These are phyloP conservation scores for Cordyceps sp. DNA, from an alignment of 2,329 filamentous ascomycete genomes.

Conservation along the genomic window DNA sequence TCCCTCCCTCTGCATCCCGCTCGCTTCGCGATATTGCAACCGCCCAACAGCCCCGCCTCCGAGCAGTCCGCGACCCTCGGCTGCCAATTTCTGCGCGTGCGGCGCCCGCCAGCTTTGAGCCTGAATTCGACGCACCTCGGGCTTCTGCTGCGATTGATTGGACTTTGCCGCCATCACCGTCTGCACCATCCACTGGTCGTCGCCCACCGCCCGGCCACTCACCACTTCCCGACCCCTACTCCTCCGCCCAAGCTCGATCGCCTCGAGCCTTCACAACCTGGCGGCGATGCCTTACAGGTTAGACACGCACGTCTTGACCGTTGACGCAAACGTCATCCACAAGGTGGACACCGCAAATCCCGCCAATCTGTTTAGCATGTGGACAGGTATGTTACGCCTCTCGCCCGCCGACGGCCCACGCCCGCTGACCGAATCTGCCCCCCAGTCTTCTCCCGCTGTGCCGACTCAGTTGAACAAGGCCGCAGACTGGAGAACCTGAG, in stretches of 20 bases:
- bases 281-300: conserved; percentile 65
- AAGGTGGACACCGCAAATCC: conserved; percentile 88
- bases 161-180: too few species aligned
- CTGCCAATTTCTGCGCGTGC: too few species aligned
- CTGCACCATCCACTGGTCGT: too few species aligned
- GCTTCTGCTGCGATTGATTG: too few species aligned
- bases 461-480: conserved; percentile 85
- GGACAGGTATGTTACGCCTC: conserved; percentile 59
- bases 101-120: too few species aligned
- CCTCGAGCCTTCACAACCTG: conserved; percentile 17
- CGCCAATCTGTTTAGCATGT: conserved; percentile 90
- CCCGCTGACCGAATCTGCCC: too few species aligned
- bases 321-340: conserved; percentile 83
- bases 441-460: conserved; percentile 90
- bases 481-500: conserved; percentile 85
- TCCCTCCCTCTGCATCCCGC: too few species aligned
- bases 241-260: conserved; percentile 15
- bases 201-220: background rate
- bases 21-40: too few species aligned
- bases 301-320: conserved; percentile 72
- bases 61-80: too few species aligned
- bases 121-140: too few species aligned
- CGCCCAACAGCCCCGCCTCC: too few species aligned
- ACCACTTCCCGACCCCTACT: too few species aligned
- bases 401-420: background rate